Evolutionary conservation across 306 rosid species (phyloP).

Genomic region (Dalbergia cochinchinensis): DNA sequence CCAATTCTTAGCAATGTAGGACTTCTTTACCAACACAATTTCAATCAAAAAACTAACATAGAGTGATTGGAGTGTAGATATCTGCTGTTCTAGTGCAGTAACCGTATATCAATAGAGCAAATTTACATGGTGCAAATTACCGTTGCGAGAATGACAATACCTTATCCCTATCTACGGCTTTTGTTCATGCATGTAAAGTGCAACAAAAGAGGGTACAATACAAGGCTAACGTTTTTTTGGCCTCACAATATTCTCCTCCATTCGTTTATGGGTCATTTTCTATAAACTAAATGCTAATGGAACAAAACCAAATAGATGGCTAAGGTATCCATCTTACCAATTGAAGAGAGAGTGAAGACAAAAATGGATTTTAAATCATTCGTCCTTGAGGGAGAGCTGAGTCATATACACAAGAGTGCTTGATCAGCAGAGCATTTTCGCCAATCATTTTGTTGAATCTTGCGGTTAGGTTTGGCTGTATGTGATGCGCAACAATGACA

Average conservation of each 20-base stretch:
- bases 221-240: too few species aligned
- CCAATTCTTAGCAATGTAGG: too few species aligned
- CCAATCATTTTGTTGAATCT: not conserved
- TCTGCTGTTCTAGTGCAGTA: not conserved
- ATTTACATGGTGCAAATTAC: not conserved
- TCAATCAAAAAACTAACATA: not conserved
- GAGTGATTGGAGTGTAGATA: not conserved
- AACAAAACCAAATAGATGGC: not conserved
- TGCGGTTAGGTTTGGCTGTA: slow-evolving; percentile 20
- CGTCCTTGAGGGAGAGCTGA: not conserved
- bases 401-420: not conserved
- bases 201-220: slow-evolving; percentile 6
- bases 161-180: not conserved
- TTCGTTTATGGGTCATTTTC: slow-evolving; percentile 38
- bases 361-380: not conserved
- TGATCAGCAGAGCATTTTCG: not conserved
- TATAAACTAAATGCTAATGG: not conserved
- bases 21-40: too few species aligned
- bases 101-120: not conserved
- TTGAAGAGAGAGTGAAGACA: slow-evolving; percentile 15
- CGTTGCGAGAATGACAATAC: slow-evolving; percentile 20
- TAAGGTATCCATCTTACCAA: not conserved
- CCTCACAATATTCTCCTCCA: not conserved
- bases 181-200: slow-evolving; percentile 35
- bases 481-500: not conserved